phyloP scores from a whole-genome alignment of 2,329 filamentous ascomycete genomes.

The Nectriaceae sp. region DNA sequence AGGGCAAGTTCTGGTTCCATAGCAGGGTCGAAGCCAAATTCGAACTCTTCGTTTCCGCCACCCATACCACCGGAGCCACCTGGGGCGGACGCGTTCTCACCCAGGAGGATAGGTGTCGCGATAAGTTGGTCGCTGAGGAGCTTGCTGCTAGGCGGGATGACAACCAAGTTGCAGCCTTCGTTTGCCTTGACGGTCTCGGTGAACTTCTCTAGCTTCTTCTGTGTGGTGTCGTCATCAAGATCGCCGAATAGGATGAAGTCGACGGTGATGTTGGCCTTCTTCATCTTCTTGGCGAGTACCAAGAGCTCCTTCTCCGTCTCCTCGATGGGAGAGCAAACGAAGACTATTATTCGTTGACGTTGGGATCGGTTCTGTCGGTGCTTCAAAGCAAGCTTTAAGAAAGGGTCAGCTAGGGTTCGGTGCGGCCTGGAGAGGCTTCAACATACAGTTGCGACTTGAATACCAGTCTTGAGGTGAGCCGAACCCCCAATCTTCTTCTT shows the following conservation, averaged over 20 bases:
- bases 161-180: slow-evolving; percentile 87
- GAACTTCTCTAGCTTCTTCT: slow-evolving; percentile 92
- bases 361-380: slow-evolving; percentile 98
- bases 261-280: slow-evolving; percentile 93
- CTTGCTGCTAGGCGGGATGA: slow-evolving; percentile 88
- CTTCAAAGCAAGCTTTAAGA: slow-evolving; percentile 81
- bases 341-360: slow-evolving; percentile 94
- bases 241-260: slow-evolving; percentile 97
- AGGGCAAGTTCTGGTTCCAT: slow-evolving; percentile 93
- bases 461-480: slow-evolving; percentile 86
- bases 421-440: neutral
- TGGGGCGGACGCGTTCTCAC: slow-evolving; percentile 66
- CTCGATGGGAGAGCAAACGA: slow-evolving; percentile 88
- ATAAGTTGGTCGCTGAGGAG: slow-evolving; percentile 91
- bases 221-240: slow-evolving; percentile 81
- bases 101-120: slow-evolving; percentile 84
- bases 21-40: slow-evolving; percentile 85
- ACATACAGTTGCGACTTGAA: slow-evolving; percentile 91
- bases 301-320: slow-evolving; percentile 89
- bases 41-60: slow-evolving; percentile 64
- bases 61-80: slow-evolving; percentile 59
- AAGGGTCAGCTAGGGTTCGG: slow-evolving; percentile 20
- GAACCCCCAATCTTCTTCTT: slow-evolving; percentile 88
- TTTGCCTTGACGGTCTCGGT: slow-evolving; percentile 89
- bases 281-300: slow-evolving; percentile 95